phyloP scores from a whole-genome alignment of 441 rosid genomes.

The Kokia cookei region DNA sequence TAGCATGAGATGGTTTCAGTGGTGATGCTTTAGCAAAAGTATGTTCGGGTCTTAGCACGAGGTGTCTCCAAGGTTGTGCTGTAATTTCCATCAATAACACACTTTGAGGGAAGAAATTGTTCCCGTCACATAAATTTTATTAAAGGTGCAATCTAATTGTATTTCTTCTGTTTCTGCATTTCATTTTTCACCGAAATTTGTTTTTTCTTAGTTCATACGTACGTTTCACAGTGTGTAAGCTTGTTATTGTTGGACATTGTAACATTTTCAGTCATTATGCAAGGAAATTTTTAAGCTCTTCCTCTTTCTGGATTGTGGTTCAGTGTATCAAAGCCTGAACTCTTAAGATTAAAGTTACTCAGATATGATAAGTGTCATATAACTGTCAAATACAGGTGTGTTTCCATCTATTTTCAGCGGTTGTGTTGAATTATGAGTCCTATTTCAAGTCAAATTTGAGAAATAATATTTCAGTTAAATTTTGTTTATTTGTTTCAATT shows the following conservation, averaged over 20 bases:
- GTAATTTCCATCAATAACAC: conserved; percentile 36
- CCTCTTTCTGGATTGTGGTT: not conserved
- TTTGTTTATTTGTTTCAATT: too few relatives aligned
- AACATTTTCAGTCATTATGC: conserved; percentile 1
- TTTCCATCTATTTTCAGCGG: too few relatives aligned
- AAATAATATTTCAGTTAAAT: too few relatives aligned
- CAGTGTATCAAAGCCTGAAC: not conserved
- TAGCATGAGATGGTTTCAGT: conserved; percentile 24
- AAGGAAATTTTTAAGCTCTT: not conserved
- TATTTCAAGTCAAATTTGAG: too few relatives aligned
- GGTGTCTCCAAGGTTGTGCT: conserved; percentile 21
- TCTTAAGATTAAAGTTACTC: not conserved
- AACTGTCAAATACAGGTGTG: too few relatives aligned
- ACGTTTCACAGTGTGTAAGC: conserved; percentile 24
- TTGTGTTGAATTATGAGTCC: too few relatives aligned
- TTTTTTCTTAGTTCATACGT: conserved; percentile 16
- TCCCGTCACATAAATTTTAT: conserved; percentile 39
- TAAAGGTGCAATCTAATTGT: conserved; percentile 13
- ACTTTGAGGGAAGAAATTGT: conserved; percentile 16
- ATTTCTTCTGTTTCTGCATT: conserved; percentile 6
- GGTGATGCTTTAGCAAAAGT: conserved; percentile 17
- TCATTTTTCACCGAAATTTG: conserved; percentile 11
- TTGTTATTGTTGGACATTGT: conserved; percentile 16
- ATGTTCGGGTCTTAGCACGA: not conserved
- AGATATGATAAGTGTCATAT: too few relatives aligned